Conservation (phyloP, 108 stramenopile species). For the Pseudonitzschia delicatissima region DNA sequence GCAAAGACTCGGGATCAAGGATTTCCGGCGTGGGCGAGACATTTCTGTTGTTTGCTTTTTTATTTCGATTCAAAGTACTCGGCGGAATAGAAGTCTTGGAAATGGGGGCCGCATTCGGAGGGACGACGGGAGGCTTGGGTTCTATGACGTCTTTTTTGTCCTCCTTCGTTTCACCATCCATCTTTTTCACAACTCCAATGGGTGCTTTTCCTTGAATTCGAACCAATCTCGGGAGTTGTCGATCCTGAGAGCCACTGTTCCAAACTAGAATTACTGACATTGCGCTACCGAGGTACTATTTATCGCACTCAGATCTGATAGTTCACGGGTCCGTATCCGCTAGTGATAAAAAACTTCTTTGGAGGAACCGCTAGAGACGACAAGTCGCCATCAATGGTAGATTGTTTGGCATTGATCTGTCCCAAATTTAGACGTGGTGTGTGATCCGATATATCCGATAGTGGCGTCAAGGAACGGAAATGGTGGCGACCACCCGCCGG, state of each 20-base stretch:
- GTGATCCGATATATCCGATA: slow-evolving; percentile 19
- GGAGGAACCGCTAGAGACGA: too few species aligned
- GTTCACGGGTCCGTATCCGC: too few species aligned
- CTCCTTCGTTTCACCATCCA: not conserved
- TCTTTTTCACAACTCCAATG: not conserved
- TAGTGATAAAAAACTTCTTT: too few species aligned
- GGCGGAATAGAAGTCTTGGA: not conserved
- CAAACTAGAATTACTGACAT: slow-evolving; percentile 22
- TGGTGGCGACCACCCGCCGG: not conserved
- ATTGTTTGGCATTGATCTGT: not conserved
- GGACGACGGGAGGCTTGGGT: too few species aligned
- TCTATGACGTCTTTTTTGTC: too few species aligned
- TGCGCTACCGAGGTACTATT: not conserved
- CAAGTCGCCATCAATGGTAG: not conserved
- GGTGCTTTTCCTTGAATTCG: not conserved
- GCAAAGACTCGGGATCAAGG: not conserved
- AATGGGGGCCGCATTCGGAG: too few species aligned
- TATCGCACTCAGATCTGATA: too few species aligned
- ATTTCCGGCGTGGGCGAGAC: too few species aligned
- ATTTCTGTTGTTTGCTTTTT: not conserved
- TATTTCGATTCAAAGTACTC: not conserved
- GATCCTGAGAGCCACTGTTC: slow-evolving; percentile 33
- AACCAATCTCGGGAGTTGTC: not conserved
- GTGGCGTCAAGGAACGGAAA: slow-evolving; percentile 9
- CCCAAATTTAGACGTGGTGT: not conserved